A percentile compares a stretch with the other conserved stretches of the same genome.
Conservation (phyloP, 768 basidiomycete species). For the Hygrophoropsis aurantiaca region DNA sequence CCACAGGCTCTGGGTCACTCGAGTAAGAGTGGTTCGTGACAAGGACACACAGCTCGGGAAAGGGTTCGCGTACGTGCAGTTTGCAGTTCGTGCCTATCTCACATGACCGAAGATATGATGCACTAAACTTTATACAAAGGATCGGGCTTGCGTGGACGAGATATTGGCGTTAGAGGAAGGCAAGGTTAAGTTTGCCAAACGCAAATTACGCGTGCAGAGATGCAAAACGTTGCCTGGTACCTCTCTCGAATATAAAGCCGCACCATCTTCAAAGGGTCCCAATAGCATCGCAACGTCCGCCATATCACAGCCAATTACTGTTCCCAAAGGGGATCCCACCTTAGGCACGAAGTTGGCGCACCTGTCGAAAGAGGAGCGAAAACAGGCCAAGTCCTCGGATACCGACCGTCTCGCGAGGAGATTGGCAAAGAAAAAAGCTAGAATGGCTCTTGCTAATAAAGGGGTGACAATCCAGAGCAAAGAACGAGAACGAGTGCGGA, state of each 20-base stretch:
- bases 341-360: constrained; percentile 78
- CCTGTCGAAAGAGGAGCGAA: constrained; percentile 84
- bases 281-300: constrained; percentile 11
- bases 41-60: constrained; percentile 92
- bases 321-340: constrained; percentile 79
- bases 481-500: constrained; percentile 46
- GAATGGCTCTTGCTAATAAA: constrained; percentile 48
- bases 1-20: constrained; percentile 64
- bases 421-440: constrained; percentile 86
- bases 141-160: constrained; percentile 90
- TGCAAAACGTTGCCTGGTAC: constrained; percentile 74
- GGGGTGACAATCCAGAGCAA: constrained; percentile 38
- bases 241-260: constrained; percentile 6
- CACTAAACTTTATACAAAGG: constrained; percentile 44
- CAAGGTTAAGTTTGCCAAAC: constrained; percentile 90
- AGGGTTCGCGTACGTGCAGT: constrained; percentile 92
- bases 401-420: constrained; percentile 80
- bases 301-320: constrained; percentile 21
- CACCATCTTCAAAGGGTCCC: constrained; percentile 8
- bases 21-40: constrained; percentile 88
- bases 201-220: constrained; percentile 85
- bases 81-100: constrained; percentile 49
- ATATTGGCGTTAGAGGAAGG: constrained; percentile 74
- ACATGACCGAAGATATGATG: neutral
- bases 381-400: constrained; percentile 76